Evolutionary conservation across 2,329 filamentous ascomycete genomes (phyloP), one percentile per base, ranked within the genome.

Genomic region (Colletotrichum ledebouriae): DNA sequence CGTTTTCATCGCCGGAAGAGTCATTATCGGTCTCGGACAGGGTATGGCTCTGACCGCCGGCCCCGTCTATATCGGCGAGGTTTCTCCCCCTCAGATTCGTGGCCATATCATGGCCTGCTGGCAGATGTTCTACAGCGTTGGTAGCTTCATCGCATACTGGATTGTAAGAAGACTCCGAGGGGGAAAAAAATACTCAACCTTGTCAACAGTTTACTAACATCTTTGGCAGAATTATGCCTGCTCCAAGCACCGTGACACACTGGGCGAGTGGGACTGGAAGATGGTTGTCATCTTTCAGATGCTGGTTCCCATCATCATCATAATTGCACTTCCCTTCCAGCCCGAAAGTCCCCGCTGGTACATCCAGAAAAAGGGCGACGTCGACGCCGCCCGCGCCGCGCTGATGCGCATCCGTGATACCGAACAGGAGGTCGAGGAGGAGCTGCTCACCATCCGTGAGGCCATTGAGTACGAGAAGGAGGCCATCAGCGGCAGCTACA

Each of bases 251-350:
- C 80, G 81, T 49, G 72, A 79, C 47, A 80, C 72, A 47, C 84
- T 92, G 5, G 90, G 90, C 44, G 82, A 93, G 72, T 92, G 90
- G 90, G 89, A 92, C 77, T 92, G 90, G 90, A 87, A 86, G 73
- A 86, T 92, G 81, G 88, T 92, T 13, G 87, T 92, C 70, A 88
- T 93, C 70, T 92, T 92, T 82, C 90, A 93, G 78, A 82, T 92
- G 56, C 77, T 93, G n/a, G 84, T 92, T 25, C 90, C 90, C 1
- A 71, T 85, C 58, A 73, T 92, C 67, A 90, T 93, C 76, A 79
- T 92, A 22, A 71, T 78, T 4, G 83, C 90, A 41, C 81, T 92
- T 13, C 89, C 89, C 46, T 90, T 89, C 75, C 86, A 91, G 70
- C 89, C 89, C 20, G 90, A 92, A 76, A 87, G 86, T 4, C 91